Evolutionary conservation across 2,329 filamentous ascomycete genomes (phyloP).

Genomic region (Epichloe coenophiala): DNA sequence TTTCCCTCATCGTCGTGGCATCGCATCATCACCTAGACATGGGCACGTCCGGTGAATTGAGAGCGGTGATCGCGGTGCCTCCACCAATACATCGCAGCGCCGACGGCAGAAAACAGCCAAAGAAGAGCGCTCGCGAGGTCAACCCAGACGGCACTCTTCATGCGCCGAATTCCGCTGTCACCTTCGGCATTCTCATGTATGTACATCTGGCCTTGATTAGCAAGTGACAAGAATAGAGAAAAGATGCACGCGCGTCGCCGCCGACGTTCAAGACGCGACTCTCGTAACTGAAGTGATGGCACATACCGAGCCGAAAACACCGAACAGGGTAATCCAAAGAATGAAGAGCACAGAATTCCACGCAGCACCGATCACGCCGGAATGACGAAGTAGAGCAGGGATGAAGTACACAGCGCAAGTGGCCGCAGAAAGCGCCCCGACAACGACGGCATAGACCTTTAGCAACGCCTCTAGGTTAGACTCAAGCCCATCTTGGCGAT

Average conservation of each 20-base stretch:
- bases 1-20: background rate
- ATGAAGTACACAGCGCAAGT: conserved; percentile 54
- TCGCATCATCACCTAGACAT: conserved; percentile 24
- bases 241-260: background rate
- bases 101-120: conserved; percentile 54
- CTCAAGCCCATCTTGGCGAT: background rate
- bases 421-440: conserved; percentile 50
- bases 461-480: background rate
- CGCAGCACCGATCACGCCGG: conserved; percentile 36
- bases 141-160: conserved; percentile 82
- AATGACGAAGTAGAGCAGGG: conserved; percentile 42
- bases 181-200: conserved; percentile 55
- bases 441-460: conserved; percentile 58
- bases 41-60: conserved; percentile 46
- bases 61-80: conserved; percentile 36
- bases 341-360: conserved; percentile 64
- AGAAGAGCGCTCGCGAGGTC: conserved; percentile 62
- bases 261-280: background rate
- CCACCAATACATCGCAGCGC: conserved; percentile 45
- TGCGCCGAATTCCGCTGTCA: conserved; percentile 50
- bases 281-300: background rate
- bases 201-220: conserved; percentile 39
- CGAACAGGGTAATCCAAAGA: conserved; percentile 72
- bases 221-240: background rate
- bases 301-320: conserved; percentile 58